These are phyloP conservation scores for Epicoccum nigrum DNA, from an alignment of 2,329 filamentous ascomycete species.

Conservation along the genomic window DNA sequence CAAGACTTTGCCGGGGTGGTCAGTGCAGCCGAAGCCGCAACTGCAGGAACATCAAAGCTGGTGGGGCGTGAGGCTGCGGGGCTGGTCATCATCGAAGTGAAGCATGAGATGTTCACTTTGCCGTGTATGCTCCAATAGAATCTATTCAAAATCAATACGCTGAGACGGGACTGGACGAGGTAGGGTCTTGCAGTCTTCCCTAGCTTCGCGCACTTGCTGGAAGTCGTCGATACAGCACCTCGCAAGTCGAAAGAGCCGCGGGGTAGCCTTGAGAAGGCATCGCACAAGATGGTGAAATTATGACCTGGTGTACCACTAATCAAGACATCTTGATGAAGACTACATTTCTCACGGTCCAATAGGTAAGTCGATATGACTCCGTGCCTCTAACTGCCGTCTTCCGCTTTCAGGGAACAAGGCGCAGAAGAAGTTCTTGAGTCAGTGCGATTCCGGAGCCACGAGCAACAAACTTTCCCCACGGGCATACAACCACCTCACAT, in stretches of 20 bases:
- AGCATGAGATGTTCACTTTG: background rate
- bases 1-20: too few species aligned
- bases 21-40: slow-evolving; percentile 13
- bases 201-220: too few species aligned
- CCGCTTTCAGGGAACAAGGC: slow-evolving; percentile 17
- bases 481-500: slow-evolving; percentile 22
- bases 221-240: too few species aligned
- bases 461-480: slow-evolving; percentile 33
- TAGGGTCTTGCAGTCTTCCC: background rate
- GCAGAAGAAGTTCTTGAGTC: slow-evolving; percentile 30
- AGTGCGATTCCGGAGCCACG: slow-evolving; percentile 35
- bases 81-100: slow-evolving; percentile 5
- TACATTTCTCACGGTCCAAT: background rate
- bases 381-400: slow-evolving; percentile 5
- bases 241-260: too few species aligned
- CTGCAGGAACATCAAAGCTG: slow-evolving; percentile 16
- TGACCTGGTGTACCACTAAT: background rate
- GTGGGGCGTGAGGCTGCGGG: slow-evolving; percentile 18
- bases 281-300: background rate
- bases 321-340: background rate
- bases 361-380: background rate
- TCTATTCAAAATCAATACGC: background rate
- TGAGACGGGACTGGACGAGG: background rate
- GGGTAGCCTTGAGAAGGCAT: too few species aligned
- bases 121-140: background rate